phyloP scores from a whole-genome alignment of 768 basidiomycete species.

The Clathrus columnatus region DNA sequence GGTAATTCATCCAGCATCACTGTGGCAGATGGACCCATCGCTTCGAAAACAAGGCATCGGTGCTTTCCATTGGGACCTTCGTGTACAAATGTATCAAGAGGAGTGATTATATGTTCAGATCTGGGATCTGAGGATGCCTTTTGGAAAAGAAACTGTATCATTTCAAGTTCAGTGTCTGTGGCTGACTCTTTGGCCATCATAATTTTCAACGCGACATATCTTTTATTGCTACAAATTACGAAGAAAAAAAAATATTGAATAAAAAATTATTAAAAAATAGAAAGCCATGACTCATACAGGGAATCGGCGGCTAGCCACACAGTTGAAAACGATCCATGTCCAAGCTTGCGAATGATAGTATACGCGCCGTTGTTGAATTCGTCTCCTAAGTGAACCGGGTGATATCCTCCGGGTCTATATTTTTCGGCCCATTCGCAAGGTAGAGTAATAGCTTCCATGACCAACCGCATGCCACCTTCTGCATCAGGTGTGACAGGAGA shows the following conservation, averaged over 20 bases:
- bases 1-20: too few species aligned
- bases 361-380: constrained; percentile 15
- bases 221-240: constrained; percentile 7
- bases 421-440: background rate
- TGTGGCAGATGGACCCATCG: too few species aligned
- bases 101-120: constrained; percentile 26
- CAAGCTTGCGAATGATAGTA: constrained; percentile 8
- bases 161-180: constrained; percentile 39
- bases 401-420: background rate
- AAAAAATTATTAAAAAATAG: constrained; percentile 36
- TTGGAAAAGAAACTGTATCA: constrained; percentile 35
- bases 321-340: constrained; percentile 23
- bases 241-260: constrained; percentile 16
- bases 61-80: constrained; percentile 26
- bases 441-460: background rate
- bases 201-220: constrained; percentile 7
- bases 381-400: constrained; percentile 6
- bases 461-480: background rate
- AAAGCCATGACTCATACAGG: constrained; percentile 20
- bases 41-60: constrained; percentile 22
- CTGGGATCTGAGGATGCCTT: constrained; percentile 27
- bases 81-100: constrained; percentile 27
- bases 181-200: constrained; percentile 21
- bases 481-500: too few species aligned
- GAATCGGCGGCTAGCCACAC: constrained; percentile 19